A percentile compares a stretch with the other conserved stretches of the same genome.
Evolutionary conservation across 2,329 filamentous ascomycete genomes (phyloP).

Genomic region (Gliomastix tumulicola): DNA sequence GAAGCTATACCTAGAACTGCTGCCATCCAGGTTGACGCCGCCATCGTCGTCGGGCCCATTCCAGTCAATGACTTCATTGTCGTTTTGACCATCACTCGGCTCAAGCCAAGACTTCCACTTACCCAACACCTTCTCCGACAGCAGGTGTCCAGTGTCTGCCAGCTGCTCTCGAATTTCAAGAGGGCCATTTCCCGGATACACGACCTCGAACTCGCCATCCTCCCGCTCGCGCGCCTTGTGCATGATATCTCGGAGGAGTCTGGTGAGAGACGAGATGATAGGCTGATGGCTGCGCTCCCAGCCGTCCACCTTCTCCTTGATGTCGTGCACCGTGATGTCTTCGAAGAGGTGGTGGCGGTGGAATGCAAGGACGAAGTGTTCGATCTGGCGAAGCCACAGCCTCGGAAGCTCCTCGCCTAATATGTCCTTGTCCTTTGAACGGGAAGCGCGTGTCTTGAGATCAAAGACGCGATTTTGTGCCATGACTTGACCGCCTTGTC

Average conservation of each 20-base stretch:
- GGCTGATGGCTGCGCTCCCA: conserved; percentile 21
- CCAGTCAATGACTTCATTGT: background rate
- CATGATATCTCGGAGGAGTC: conserved; percentile 12
- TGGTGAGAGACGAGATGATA: conserved; percentile 12
- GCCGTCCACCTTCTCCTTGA: conserved; percentile 11
- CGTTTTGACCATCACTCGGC: conserved; percentile 1
- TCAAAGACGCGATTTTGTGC: conserved; percentile 23
- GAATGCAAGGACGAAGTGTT: conserved; percentile 25
- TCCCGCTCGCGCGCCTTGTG: conserved; percentile 5
- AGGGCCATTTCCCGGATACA: conserved; percentile 5
- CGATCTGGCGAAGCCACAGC: conserved; percentile 26
- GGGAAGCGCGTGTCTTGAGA: conserved; percentile 26
- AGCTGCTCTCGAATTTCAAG: conserved; percentile 15
- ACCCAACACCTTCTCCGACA: conserved; percentile 15
- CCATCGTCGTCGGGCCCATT: conserved; percentile 1
- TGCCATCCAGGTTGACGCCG: conserved; percentile 1
- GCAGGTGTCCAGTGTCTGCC: conserved; percentile 8
- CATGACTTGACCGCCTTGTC: conserved; percentile 10
- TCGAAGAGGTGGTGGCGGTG: conserved; percentile 21
- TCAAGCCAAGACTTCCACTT: conserved; percentile 10
- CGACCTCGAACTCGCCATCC: conserved; percentile 14
- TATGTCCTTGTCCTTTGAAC: conserved; percentile 9
- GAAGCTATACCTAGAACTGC: background rate
- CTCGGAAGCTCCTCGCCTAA: conserved; percentile 23
- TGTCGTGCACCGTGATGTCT: conserved; percentile 20